Conservation (phyloP, 768 basidiomycete species). For the Rhodocollybia butyracea region DNA sequence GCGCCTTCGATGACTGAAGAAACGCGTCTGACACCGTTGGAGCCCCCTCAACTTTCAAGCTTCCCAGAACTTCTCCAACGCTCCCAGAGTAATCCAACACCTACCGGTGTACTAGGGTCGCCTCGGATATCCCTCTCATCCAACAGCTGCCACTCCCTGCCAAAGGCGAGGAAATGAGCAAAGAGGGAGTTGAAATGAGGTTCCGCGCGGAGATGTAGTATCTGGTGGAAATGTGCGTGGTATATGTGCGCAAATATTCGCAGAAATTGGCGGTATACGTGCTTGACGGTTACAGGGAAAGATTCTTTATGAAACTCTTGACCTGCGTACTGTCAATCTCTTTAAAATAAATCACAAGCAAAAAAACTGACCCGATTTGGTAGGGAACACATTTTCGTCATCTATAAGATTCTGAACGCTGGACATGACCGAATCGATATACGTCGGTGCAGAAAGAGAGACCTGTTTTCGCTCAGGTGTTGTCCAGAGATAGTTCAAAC, state of each 20-base stretch:
- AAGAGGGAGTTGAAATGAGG: constrained; percentile 97
- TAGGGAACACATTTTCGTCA: constrained; percentile 92
- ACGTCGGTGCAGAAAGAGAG: constrained; percentile 87
- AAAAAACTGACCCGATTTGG: constrained; percentile 74
- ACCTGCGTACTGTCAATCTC: constrained; percentile 39
- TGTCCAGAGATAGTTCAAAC: constrained; percentile 93
- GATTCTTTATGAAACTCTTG: constrained; percentile 75
- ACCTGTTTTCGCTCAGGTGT: constrained; percentile 89
- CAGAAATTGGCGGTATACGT: constrained; percentile 94
- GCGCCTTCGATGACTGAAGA: too few relatives aligned
- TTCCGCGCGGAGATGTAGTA: constrained; percentile 90
- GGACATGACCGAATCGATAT: constrained; percentile 98
- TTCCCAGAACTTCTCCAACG: constrained; percentile 88
- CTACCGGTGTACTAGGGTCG: constrained; percentile 54
- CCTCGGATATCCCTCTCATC: constrained; percentile 88
- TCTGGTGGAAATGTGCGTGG: constrained; percentile 87
- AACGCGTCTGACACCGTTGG: too few relatives aligned
- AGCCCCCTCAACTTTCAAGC: too few relatives aligned
- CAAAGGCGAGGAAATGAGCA: constrained; percentile 96
- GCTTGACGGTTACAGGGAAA: constrained; percentile 88
- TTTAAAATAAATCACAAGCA: neutral
- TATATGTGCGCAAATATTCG: constrained; percentile 98
- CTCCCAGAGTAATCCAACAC: constrained; percentile 80
- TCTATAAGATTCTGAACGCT: constrained; percentile 93
- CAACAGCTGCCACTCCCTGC: constrained; percentile 83